Evolutionary conservation across 2,329 filamentous ascomycete species (phyloP), one percentile per base, ranked within the genome.

Genomic region (Colletotrichum tamarilloi): DNA sequence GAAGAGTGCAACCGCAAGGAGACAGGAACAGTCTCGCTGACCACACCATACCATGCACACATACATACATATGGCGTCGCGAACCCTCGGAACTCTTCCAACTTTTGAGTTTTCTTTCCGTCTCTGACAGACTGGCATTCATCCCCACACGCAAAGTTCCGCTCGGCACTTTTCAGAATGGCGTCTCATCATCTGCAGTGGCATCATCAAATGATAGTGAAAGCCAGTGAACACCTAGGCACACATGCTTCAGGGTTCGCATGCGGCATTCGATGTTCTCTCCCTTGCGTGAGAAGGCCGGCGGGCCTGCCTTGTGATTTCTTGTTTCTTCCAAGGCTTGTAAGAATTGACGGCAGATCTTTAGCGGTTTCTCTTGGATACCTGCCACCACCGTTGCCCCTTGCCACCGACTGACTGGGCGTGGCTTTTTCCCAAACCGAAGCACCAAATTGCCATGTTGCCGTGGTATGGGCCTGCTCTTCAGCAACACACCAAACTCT

Each of bases 91-190:
- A 52, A 53, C 67, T 59, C 64, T 73, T 70, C 58, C 59, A 35
- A 7, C 19, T 73, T 69, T 73, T 73, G 70, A 73, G 59, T 73
- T 73, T 69, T 35, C 19, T 42, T 8, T 22, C n/a, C 53, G 52
- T 69, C 65, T 69, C 67, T 70, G 42, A 49, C 42, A 49, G 42
- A 49, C 42, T 49, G 67, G 53, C 32, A 59, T 56, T 38, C 46
- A 60, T 73, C 60, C 59, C 55, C 32, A 28, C 35, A 59, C 22
- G 55, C 67, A 73, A 38, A 49, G 49, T 60, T 66, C 60, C 57
- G 56, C 55, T 58, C 71, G 71, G 62, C 56, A 71, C 57, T 64
- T 69, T n/a, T 62, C 65, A 65, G 22, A 38, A 62, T 9, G 60
- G 55, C 32, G 24, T 38, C 70, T 49, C 53, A 62, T 66, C 60